A percentile compares a stretch with the other conserved stretches of the same genome.
Evolutionary conservation across 345 rosid genomes (phyloP).

Genomic region (Boechera retrofracta): DNA sequence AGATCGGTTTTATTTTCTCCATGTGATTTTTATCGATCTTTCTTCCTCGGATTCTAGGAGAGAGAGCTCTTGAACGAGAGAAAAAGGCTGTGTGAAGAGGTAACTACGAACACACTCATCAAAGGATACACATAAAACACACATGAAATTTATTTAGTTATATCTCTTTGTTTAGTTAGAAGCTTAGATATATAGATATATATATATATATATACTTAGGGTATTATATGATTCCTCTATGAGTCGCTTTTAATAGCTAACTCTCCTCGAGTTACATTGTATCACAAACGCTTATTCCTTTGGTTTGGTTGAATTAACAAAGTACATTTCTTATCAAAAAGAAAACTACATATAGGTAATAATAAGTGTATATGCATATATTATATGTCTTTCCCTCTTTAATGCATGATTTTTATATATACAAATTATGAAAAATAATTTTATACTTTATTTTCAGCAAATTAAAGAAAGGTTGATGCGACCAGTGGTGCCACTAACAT

Average conservation of each 20-base stretch:
- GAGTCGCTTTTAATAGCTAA: neutral
- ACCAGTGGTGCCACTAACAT: slow-evolving; percentile 11
- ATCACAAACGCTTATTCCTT: neutral
- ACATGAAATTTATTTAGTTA: neutral
- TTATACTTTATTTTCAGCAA: slow-evolving; percentile 25
- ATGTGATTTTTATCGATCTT: neutral
- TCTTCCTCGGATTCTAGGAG: slow-evolving; percentile 51
- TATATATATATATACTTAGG: neutral
- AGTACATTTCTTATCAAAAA: too few species aligned
- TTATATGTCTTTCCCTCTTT: neutral
- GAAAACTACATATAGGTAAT: neutral
- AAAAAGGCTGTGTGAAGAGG: slow-evolving; percentile 50
- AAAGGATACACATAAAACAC: neutral
- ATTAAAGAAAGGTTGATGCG: slow-evolving; percentile 24
- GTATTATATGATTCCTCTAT: too few species aligned
- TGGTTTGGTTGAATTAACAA: neutral
- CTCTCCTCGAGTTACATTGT: neutral
- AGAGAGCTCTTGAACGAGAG: slow-evolving; percentile 53
- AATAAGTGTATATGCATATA: neutral
- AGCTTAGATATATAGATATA: neutral
- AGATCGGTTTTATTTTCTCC: neutral
- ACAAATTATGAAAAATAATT: neutral
- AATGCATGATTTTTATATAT: neutral
- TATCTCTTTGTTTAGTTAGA: neutral
- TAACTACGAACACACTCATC: slow-evolving; percentile 28